Base-by-base conservation (phyloP, 768 basidiomycete species). In the Rhizopogon sp. region DNA sequence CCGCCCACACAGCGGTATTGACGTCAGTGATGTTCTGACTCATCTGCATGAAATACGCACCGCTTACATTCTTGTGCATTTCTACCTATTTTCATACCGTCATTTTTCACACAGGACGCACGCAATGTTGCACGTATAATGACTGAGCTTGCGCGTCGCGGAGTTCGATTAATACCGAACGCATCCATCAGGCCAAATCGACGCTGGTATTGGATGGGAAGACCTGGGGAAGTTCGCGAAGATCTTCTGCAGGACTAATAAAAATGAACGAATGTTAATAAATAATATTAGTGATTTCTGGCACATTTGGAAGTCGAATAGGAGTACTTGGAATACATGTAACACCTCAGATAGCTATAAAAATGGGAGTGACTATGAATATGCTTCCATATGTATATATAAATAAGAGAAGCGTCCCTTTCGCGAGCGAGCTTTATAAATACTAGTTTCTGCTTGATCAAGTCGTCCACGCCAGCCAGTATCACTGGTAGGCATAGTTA, bases 191-290 rank as follows among this genome's bases (percentile, higher is more conserved):
- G 81, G 63, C 80, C 83, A 39, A 76, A 79, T 58, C 76, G 81
- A 47, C 79, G 86, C 52, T 94, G 89, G 91, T 72, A 72, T 13
- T 93, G 92, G 92, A 93, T 94, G 92, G 90, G 90, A 63, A 83
- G 78, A 63, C 71, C 74, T 39, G 90, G 90, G 9, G 76, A 83
- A 68, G 73, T 91, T 55, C 70, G 88, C 60, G 84, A 88, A 64
- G 59, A 66, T 20, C 58, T 60, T 50, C 53, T 72, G 0, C 13
- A 37, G 35, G 35, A 10, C 31, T 33, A 33, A 9, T 33, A 33
- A 7, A 31, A 33, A 25, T 4, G 25, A 4, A 25, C 25, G 4
- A 25, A 25, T 25, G 25, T 25, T 25, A 25, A 25, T 25, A 25
- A 42, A 37, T 37, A 37, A 37, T 13, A 37, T 37, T 37, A 49